Conservation (phyloP, 768 basidiomycete species). For the Guyanaporus albipodus region DNA sequence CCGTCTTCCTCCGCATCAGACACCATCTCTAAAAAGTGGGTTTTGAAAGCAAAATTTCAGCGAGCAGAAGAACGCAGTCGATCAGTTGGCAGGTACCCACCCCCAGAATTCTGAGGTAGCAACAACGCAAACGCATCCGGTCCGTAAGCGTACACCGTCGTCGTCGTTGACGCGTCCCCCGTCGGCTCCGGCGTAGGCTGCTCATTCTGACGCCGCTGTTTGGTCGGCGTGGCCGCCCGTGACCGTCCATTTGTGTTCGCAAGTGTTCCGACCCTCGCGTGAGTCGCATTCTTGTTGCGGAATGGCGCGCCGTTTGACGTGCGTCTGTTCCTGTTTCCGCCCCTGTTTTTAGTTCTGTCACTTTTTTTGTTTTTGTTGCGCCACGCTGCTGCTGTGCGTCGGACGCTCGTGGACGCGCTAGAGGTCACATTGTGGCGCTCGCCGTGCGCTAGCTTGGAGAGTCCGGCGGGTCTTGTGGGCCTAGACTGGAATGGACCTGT, state of each 20-base stretch:
- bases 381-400: neutral
- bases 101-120: slow-evolving; percentile 30
- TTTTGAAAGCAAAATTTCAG: neutral
- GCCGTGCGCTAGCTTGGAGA: neutral
- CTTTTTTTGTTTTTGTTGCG: neutral
- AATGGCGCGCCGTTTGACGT: no score
- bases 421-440: slow-evolving; percentile 1
- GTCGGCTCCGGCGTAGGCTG: slow-evolving; percentile 41
- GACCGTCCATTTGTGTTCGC: no score
- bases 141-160: slow-evolving; percentile 35
- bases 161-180: slow-evolving; percentile 28
- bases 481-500: neutral
- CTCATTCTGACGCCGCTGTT: slow-evolving; percentile 19
- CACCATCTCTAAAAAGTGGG: slow-evolving; percentile 33
- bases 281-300: neutral
- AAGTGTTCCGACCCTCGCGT: neutral
- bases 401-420: slow-evolving; percentile 2
- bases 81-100: slow-evolving; percentile 18
- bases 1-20: slow-evolving; percentile 39
- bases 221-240: slow-evolving; percentile 14
- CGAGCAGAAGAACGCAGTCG: neutral
- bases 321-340: neutral
- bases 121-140: slow-evolving; percentile 34
- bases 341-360: neutral
- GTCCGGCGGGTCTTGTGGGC: neutral